Evolutionary conservation across 2,329 filamentous ascomycete species (phyloP).

Genomic region (Penicillium vulpinum): DNA sequence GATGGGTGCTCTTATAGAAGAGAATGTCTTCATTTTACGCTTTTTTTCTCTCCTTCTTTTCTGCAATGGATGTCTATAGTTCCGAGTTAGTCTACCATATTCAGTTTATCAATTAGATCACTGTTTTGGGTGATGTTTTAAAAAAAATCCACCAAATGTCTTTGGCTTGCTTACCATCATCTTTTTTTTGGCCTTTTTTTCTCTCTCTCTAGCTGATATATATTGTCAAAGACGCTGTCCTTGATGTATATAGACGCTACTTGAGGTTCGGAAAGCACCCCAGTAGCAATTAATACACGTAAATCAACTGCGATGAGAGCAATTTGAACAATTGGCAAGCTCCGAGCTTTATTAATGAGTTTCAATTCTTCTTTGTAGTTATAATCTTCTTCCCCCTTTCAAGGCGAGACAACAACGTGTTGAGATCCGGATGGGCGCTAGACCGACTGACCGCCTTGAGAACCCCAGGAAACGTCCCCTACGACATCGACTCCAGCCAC

Average conservation of each 20-base stretch:
- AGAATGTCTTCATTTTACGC: not conserved
- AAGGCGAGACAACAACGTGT: not conserved
- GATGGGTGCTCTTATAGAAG: not conserved
- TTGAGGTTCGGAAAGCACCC: not conserved
- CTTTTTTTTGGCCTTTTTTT: not conserved
- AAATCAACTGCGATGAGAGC: not conserved
- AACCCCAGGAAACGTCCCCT: conserved; percentile 15
- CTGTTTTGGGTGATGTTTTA: too few relatives aligned
- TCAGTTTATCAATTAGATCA: not conserved
- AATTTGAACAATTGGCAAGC: not conserved
- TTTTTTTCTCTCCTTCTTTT: not conserved
- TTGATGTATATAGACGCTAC: not conserved
- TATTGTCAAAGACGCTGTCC: not conserved
- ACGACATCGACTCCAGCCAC: conserved; percentile 28
- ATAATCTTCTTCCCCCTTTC: not conserved
- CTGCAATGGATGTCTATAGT: too few relatives aligned
- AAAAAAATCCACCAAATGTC: rapidly evolving
- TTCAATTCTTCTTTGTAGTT: not conserved
- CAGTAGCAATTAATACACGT: not conserved
- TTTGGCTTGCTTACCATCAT: not conserved
- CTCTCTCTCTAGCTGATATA: not conserved
- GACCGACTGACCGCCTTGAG: conserved; percentile 26
- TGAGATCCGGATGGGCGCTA: conserved; percentile 17
- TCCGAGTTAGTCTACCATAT: too few relatives aligned
- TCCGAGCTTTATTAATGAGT: too few relatives aligned